phyloP scores from a whole-genome alignment of 108 stramenopile genomes.

The Epipyxis sp. region DNA sequence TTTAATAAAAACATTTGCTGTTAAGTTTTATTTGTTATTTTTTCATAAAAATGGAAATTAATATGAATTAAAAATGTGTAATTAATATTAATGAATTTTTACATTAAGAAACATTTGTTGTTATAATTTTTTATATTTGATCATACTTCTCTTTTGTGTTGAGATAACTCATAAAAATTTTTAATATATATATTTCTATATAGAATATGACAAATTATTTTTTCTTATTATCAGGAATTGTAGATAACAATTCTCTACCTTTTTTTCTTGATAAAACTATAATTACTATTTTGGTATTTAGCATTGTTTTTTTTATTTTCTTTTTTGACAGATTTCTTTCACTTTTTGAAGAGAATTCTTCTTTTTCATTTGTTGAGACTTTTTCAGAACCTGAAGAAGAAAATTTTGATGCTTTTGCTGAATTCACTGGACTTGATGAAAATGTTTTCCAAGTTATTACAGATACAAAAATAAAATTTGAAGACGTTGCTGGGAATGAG shows the following conservation, averaged over 20 bases:
- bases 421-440: neutral
- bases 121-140: too few relatives aligned
- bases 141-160: too few relatives aligned
- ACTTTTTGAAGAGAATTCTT: neutral
- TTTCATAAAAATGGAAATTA: neutral
- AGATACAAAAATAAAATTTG: slow-evolving; percentile 54
- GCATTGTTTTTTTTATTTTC: neutral
- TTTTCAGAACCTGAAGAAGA: neutral
- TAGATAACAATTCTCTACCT: too few relatives aligned
- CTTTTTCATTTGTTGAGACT: neutral
- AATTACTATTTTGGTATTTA: neutral
- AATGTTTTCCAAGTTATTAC: neutral
- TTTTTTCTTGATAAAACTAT: too few relatives aligned
- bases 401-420: neutral
- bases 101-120: neutral
- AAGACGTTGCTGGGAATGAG: slow-evolving; percentile 92
- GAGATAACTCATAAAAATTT: too few relatives aligned
- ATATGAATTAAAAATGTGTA: too few relatives aligned
- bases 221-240: neutral
- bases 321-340: neutral
- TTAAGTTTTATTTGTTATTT: neutral
- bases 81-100: too few relatives aligned
- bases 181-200: neutral
- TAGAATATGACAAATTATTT: neutral
- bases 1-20: slow-evolving; percentile 11